Conservation (phyloP, 768 basidiomycete genomes). For the Ephemerocybe angulata region DNA sequence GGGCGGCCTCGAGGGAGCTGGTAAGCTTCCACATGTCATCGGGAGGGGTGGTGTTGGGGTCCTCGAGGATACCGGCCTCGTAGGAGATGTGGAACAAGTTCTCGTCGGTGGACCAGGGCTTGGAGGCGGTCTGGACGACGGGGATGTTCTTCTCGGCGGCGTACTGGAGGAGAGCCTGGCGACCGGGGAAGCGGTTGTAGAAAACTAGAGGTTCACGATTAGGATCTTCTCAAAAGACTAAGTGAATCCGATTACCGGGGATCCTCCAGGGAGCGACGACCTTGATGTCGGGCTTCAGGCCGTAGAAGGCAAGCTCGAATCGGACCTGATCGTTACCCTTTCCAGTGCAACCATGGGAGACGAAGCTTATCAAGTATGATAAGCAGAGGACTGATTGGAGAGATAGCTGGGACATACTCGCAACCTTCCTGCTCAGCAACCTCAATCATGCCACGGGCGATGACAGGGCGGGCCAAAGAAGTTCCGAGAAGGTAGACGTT, state of each 20-base stretch:
- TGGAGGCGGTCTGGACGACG: conserved; percentile 90
- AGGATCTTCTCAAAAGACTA: neutral
- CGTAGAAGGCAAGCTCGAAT: conserved; percentile 98
- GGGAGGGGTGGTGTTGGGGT: conserved; percentile 92
- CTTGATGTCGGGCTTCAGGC: conserved; percentile 97
- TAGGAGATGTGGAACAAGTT: conserved; percentile 99
- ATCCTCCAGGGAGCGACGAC: conserved; percentile 98
- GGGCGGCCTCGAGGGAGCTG: conserved; percentile 75
- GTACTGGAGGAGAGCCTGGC: conserved; percentile 87
- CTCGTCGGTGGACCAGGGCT: conserved; percentile 99
- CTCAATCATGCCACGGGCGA: conserved; percentile 98
- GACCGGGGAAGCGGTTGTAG: conserved; percentile 96
- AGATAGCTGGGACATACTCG: conserved; percentile 61
- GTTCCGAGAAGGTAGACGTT: conserved; percentile 97
- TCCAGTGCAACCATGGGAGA: conserved; percentile 98
- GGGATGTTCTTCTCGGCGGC: conserved; percentile 88
- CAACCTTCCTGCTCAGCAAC: conserved; percentile 88
- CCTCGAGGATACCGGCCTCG: conserved; percentile 97
- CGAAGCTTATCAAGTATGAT: conserved; percentile 55
- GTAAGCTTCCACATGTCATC: conserved; percentile 99
- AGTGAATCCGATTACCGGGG: conserved; percentile 52
- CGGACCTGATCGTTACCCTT: conserved; percentile 99
- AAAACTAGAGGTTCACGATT: conserved; percentile 54
- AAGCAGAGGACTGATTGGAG: neutral
- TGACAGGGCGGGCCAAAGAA: conserved; percentile 96